A percentile compares a stretch with the other conserved stretches of the same genome.
Evolutionary conservation across 768 basidiomycete genomes (phyloP).

Genomic region (Amanita fuliginea): DNA sequence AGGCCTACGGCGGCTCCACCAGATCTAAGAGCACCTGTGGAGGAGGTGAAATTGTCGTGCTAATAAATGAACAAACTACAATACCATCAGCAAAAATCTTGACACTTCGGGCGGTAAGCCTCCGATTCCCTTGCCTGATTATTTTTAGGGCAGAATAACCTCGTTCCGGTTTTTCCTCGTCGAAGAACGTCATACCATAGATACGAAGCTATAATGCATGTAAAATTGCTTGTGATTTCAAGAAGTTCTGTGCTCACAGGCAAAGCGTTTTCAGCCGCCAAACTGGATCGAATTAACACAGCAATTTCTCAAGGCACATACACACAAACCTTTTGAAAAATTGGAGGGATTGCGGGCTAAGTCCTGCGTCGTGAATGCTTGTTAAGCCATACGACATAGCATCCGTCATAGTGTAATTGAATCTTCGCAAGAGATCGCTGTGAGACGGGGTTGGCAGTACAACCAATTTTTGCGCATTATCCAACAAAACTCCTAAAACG

Average conservation of each 20-base stretch:
- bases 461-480: slow-evolving; percentile 78
- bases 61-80: background rate
- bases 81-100: slow-evolving; percentile 71
- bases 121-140: slow-evolving; percentile 44
- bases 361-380: slow-evolving; percentile 78
- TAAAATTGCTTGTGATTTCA: background rate
- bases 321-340: slow-evolving; percentile 58
- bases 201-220: slow-evolving; percentile 45
- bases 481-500: slow-evolving; percentile 56
- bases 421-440: slow-evolving; percentile 48
- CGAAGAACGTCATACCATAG: slow-evolving; percentile 67
- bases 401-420: slow-evolving; percentile 51
- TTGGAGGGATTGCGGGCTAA: slow-evolving; percentile 53
- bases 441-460: slow-evolving; percentile 54
- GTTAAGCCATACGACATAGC: slow-evolving; percentile 68
- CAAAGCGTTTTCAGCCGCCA: slow-evolving; percentile 45
- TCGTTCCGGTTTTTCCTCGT: slow-evolving; percentile 61
- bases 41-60: slow-evolving; percentile 7
- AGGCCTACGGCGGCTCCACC: slow-evolving; percentile 73
- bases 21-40: slow-evolving; percentile 71
- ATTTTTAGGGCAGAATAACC: slow-evolving; percentile 52
- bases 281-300: slow-evolving; percentile 27
- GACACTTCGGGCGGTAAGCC: slow-evolving; percentile 62
- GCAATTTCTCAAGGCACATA: background rate
- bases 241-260: slow-evolving; percentile 34